Percentiles rank a stretch among this genome's conserved stretches.
phyloP scores from a whole-genome alignment of 306 rosid genomes.

The Canavalia ensiformis region DNA sequence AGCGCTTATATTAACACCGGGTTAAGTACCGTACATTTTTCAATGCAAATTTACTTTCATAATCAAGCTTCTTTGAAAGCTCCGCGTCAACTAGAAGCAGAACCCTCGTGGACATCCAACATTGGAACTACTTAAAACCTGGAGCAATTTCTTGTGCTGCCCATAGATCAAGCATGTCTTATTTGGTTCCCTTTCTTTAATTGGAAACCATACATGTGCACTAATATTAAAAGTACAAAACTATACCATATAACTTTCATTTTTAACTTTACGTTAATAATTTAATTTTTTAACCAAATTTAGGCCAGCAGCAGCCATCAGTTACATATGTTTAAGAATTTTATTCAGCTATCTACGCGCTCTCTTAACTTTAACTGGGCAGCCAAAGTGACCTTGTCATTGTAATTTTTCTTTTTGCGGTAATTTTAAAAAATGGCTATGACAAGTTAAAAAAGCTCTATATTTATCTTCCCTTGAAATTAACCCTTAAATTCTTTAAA shows the following conservation, averaged over 20 bases:
- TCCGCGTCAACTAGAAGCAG: conserved; percentile 14
- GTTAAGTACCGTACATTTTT: not conserved
- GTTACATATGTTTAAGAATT: too few relatives aligned
- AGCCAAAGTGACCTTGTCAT: too few relatives aligned
- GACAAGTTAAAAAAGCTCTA: too few relatives aligned
- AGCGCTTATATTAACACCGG: not conserved
- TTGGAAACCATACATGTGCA: not conserved
- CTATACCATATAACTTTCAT: not conserved
- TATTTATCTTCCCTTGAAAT: too few relatives aligned
- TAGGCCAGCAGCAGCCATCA: too few relatives aligned
- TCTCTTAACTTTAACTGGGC: too few relatives aligned
- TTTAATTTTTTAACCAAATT: too few relatives aligned
- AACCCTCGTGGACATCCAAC: conserved; percentile 32
- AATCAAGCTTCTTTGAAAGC: conserved; percentile 14
- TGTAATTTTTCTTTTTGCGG: too few relatives aligned
- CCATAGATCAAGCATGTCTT: not conserved
- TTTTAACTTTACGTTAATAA: too few relatives aligned
- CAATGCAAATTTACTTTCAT: conserved; percentile 30
- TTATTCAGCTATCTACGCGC: too few relatives aligned
- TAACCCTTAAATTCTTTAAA: too few relatives aligned
- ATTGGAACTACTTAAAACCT: conserved; percentile 23
- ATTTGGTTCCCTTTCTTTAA: not conserved
- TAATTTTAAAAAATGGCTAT: too few relatives aligned
- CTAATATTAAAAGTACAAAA: not conserved
- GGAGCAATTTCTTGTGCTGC: conserved; percentile 15